phyloP scores from a whole-genome alignment of 805 yeast species.

The Candida hungchunana region DNA sequence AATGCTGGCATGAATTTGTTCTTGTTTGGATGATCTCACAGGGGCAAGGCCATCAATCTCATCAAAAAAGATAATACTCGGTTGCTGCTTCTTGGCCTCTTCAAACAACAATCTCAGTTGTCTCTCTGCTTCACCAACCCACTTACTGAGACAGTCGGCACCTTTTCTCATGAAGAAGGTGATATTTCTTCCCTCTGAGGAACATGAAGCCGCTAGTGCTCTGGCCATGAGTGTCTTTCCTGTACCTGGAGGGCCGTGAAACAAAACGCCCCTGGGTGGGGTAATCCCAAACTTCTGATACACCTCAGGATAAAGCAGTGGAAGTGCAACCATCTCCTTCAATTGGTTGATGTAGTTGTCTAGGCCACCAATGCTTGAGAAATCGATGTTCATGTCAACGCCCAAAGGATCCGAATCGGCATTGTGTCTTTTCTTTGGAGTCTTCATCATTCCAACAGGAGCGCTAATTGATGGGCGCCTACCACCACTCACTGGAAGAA shows the following conservation, averaged over 20 bases:
- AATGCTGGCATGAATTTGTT: slow-evolving; percentile 96
- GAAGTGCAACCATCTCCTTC: slow-evolving; percentile 95
- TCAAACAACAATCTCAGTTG: slow-evolving; percentile 87
- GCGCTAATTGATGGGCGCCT: slow-evolving; percentile 32
- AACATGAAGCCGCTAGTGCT: slow-evolving; percentile 93
- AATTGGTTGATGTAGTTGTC: slow-evolving; percentile 86
- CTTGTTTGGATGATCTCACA: slow-evolving; percentile 94
- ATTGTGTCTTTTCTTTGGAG: slow-evolving; percentile 46
- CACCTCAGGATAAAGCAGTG: slow-evolving; percentile 88
- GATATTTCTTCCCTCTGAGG: slow-evolving; percentile 77
- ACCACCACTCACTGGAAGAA: slow-evolving; percentile 41
- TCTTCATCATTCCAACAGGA: slow-evolving; percentile 24
- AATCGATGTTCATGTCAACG: slow-evolving; percentile 79
- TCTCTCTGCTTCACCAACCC: slow-evolving; percentile 99
- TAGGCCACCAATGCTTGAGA: slow-evolving; percentile 85
- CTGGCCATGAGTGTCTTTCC: slow-evolving; percentile 98
- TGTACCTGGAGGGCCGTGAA: slow-evolving; percentile 99
- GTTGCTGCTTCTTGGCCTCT: slow-evolving; percentile 94
- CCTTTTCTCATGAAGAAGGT: slow-evolving; percentile 98
- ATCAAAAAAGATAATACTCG: slow-evolving; percentile 93
- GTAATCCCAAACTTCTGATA: slow-evolving; percentile 86
- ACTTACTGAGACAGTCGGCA: slow-evolving; percentile 92
- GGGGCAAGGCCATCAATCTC: slow-evolving; percentile 99
- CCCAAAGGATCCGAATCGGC: slow-evolving; percentile 95
- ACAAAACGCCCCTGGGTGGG: slow-evolving; percentile 95